phyloP scores from a whole-genome alignment of 2,329 filamentous ascomycete species.

The Chalaropsis thielavioides region DNA sequence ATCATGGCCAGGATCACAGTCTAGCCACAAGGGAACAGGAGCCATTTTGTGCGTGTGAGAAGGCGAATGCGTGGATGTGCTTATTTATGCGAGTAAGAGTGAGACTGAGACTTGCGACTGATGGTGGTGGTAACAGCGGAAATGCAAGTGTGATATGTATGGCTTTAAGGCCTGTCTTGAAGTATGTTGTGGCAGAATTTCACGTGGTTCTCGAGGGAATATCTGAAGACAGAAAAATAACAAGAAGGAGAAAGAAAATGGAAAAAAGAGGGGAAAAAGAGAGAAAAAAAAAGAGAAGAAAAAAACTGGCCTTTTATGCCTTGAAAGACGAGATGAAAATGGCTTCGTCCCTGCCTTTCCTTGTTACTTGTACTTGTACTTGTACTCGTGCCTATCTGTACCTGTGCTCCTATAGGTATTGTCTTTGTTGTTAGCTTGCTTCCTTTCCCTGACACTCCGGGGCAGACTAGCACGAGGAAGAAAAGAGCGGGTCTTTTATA shows the following conservation, averaged over 20 bases:
- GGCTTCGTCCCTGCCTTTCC: not conserved
- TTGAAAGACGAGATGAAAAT: not conserved
- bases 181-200: too few relatives aligned
- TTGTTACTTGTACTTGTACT: not conserved
- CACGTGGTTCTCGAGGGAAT: too few relatives aligned
- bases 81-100: not conserved
- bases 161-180: not conserved
- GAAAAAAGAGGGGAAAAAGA: not conserved
- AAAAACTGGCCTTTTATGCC: not conserved
- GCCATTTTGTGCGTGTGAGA: conserved; percentile 19
- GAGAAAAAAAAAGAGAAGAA: not conserved
- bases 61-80: conserved; percentile 16
- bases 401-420: too few relatives aligned
- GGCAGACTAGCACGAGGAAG: not conserved
- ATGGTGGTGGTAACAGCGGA: not conserved
- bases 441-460: not conserved
- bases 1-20: conserved; percentile 52
- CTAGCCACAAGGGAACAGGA: conserved; percentile 41
- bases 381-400: not conserved
- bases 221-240: not conserved
- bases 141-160: not conserved
- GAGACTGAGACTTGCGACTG: not conserved
- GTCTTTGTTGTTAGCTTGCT: not conserved
- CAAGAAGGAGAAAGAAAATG: not conserved
- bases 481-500: not conserved